These are phyloP conservation scores for Yamadazyma triangularis DNA, from an alignment of 1,139 yeast species.

Conservation along the genomic window DNA sequence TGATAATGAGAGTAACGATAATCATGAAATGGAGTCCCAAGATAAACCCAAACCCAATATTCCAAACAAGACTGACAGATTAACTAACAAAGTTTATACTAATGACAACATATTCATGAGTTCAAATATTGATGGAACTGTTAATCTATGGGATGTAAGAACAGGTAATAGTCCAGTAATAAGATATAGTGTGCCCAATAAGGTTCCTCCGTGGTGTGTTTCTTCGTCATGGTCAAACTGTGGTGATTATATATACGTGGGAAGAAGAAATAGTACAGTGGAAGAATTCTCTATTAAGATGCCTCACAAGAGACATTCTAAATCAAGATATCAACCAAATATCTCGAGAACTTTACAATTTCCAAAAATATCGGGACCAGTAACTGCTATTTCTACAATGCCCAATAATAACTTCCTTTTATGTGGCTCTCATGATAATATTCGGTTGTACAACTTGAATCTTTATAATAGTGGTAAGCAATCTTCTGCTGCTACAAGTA, in stretches of 20 bases:
- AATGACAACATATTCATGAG: slow-evolving; percentile 68
- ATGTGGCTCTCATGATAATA: slow-evolving; percentile 89
- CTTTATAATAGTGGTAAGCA: slow-evolving; percentile 39
- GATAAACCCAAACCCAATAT: slow-evolving; percentile 13
- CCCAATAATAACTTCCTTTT: slow-evolving; percentile 77
- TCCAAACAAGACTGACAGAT: slow-evolving; percentile 9
- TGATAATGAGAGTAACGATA: slow-evolving; percentile 37
- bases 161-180: slow-evolving; percentile 40
- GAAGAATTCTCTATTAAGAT: slow-evolving; percentile 78
- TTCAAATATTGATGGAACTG: slow-evolving; percentile 79
- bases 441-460: slow-evolving; percentile 75
- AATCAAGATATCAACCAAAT: slow-evolving; percentile 31
- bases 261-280: slow-evolving; percentile 83
- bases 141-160: slow-evolving; percentile 82
- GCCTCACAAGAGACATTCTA: slow-evolving; percentile 34
- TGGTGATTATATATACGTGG: slow-evolving; percentile 77
- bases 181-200: slow-evolving; percentile 53
- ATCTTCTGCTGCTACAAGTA: slow-evolving; percentile 8
- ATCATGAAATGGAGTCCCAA: slow-evolving; percentile 18
- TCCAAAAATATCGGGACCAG: slow-evolving; percentile 91
- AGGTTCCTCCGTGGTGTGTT: slow-evolving; percentile 93
- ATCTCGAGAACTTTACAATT: slow-evolving; percentile 62
- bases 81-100: slow-evolving; percentile 20
- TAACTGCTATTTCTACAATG: slow-evolving; percentile 72
- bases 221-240: slow-evolving; percentile 87